Evolutionary conservation across 2,329 filamentous ascomycete species (phyloP).

Genomic region (Epichloe baconii): DNA sequence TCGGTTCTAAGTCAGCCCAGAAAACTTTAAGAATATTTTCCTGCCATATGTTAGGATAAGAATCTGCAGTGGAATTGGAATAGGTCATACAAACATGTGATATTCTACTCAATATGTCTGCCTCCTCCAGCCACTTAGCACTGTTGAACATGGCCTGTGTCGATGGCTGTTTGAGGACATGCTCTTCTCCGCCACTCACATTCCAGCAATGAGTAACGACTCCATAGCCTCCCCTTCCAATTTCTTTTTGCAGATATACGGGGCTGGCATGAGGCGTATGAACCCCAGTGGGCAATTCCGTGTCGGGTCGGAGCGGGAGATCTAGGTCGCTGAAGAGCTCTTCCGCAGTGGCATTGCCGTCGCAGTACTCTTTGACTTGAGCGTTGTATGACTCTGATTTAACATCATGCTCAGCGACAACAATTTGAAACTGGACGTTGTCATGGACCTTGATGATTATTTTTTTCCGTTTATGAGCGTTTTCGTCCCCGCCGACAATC

Average conservation of each 20-base stretch:
- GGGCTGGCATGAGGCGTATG: conserved; percentile 5
- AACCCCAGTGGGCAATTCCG: conserved; percentile 4
- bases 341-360: conserved; percentile 7
- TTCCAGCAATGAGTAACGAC: conserved; percentile 11
- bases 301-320: conserved; percentile 4
- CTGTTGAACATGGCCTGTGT: not conserved
- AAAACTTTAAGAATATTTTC: not conserved
- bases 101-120: not conserved
- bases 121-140: not conserved
- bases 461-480: not conserved
- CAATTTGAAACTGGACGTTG: conserved; percentile 4
- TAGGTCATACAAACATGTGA: conserved; percentile 9
- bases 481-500: conserved; percentile 11
- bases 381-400: conserved; percentile 9
- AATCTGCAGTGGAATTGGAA: not conserved
- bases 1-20: not conserved
- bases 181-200: conserved; percentile 11
- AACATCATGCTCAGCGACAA: conserved; percentile 4
- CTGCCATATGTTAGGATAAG: not conserved
- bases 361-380: conserved; percentile 9
- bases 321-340: conserved; percentile 6
- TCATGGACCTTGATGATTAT: conserved; percentile 7
- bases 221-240: conserved; percentile 10
- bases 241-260: conserved; percentile 7
- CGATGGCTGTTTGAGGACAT: conserved; percentile 13